Base-by-base conservation (phyloP, 2,329 filamentous ascomycete genomes). In the Trichoderma lentiforme region DNA sequence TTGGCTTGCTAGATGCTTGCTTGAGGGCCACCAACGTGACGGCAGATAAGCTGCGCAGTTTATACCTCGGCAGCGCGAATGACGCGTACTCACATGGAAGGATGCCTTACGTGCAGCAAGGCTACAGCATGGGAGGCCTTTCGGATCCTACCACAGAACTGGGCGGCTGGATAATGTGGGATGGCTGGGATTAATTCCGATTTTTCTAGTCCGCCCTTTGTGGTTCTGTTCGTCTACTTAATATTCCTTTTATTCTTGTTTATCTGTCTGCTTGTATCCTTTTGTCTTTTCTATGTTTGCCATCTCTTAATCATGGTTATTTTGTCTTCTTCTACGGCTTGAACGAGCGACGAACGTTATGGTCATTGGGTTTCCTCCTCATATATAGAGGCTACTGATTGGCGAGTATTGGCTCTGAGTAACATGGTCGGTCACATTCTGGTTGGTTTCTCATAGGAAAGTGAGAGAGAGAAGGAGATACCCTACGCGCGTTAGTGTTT, bases 1-100 rank as follows among this genome's bases (percentile, higher is more conserved):
- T 82, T 69, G 74, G 77, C 4, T 81, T 86, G n/a, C 74, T 87
- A 12, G 83, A 86, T 11, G 80, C 80, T 4, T 85, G 85, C 58
- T 75, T 86, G 67, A 82, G 83, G 68, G 81, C 83, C 26, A 82
- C 84, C 32, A 84, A 83, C 57, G 77, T 82, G 58, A 85, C 77
- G 53, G 79, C 82, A 18, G 84, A 86, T 30, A 79, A 76, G 36
- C 72, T 80, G 28, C 73, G 77, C 12, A 72, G 71, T 11, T 24
- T 71, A 18, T 66, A 74, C 4, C 72, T 74, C 1, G 57, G 64
- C 3, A 60, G 64, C 8, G 63, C 68, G 1, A 76, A 74, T 18
- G 79, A 80, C 66, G 72, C 76, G 9, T 81, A 80, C 39, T 71
- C 75, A 53, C 78, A 79, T 43, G 73, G 73, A 7, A 76, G 77